Evolutionary conservation across 2,329 filamentous ascomycete genomes (phyloP), one percentile per base, ranked within the genome.

Genomic region (Diaporthe ampelina): DNA sequence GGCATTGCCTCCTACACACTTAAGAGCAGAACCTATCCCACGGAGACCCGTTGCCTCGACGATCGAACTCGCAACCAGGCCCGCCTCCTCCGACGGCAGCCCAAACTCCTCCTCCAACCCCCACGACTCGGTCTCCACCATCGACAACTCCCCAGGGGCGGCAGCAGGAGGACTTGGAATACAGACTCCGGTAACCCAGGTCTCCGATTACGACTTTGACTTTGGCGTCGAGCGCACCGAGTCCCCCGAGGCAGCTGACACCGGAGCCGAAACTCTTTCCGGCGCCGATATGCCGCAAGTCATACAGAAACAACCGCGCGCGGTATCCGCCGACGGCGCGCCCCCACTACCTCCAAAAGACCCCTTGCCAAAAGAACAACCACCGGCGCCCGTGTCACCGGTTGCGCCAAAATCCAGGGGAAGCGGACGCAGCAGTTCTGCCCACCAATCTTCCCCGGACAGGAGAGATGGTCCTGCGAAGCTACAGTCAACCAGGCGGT

Each of bases 381-480:
- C 67, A 40, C 24, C 54, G 21, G 37, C 70, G 21, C 73, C 73
- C n/a, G 24, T 50, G 15, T 75, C 75, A 19, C 58, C 75, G 19
- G n/a, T 43, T 6, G 35, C 40, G 21, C 57, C 65, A 11, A 63
- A 32, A 32, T 58, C 70, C 19, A 70, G 58, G 24, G 52, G 68
- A 32, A 73, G 65, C 29, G 57, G 48, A 24, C 63, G 45, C 29
- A 70, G 67, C 29, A 73, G 61, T 13, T 72, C 72, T 29, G 68
- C 57, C n/a, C 48, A 72, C 35, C 68, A 73, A 54, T 40, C 65
- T 54, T 75, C 73, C 59, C 59, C 59, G 69, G 43, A 73, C 45
- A 78, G 74, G 48, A 76, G 57, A 40, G 70, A 75, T 13, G 75
- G 77, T 61, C 76, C 78, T 52, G 70, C 79, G 70, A 75, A 77